phyloP scores from a whole-genome alignment of 2,329 filamentous ascomycete species.

The Purpureocillium takamizusanense region DNA sequence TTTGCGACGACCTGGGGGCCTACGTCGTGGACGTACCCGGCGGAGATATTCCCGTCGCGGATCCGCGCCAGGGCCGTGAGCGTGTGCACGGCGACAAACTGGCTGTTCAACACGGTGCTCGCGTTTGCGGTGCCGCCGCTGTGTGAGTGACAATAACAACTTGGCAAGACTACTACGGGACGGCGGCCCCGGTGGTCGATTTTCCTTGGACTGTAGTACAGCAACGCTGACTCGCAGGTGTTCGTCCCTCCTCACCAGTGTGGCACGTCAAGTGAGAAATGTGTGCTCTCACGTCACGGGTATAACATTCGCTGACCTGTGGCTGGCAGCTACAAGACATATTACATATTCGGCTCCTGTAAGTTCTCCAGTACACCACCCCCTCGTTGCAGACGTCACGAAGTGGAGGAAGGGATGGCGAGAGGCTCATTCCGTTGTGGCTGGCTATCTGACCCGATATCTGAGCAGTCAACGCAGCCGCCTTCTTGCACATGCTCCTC shows the following conservation, averaged over 20 bases:
- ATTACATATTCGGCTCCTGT: slow-evolving; percentile 65
- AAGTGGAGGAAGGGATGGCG: too few relatives aligned
- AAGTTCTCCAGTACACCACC: too few relatives aligned
- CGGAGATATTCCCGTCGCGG: slow-evolving; percentile 34
- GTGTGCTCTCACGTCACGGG: neutral
- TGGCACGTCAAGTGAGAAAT: slow-evolving; percentile 37
- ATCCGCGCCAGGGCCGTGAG: slow-evolving; percentile 36
- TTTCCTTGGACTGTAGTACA: too few relatives aligned
- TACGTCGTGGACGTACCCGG: slow-evolving; percentile 36
- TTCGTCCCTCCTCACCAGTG: too few relatives aligned
- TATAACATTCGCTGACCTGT: too few relatives aligned
- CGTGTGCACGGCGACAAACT: slow-evolving; percentile 27
- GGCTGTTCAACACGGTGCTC: slow-evolving; percentile 23
- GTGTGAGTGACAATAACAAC: slow-evolving; percentile 28
- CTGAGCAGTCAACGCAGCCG: slow-evolving; percentile 46
- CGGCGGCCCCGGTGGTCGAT: too few relatives aligned
- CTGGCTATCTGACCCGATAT: too few relatives aligned
- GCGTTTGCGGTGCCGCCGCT: slow-evolving; percentile 28
- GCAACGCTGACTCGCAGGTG: neutral
- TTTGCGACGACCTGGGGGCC: slow-evolving; percentile 32
- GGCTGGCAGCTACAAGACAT: slow-evolving; percentile 42
- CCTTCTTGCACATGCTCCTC: slow-evolving; percentile 61
- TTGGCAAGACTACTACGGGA: too few relatives aligned
- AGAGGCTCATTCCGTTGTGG: too few relatives aligned
- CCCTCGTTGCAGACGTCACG: too few relatives aligned